Conservation (phyloP, 306 rosid species). For the Citrullus mucosospermus region DNA sequence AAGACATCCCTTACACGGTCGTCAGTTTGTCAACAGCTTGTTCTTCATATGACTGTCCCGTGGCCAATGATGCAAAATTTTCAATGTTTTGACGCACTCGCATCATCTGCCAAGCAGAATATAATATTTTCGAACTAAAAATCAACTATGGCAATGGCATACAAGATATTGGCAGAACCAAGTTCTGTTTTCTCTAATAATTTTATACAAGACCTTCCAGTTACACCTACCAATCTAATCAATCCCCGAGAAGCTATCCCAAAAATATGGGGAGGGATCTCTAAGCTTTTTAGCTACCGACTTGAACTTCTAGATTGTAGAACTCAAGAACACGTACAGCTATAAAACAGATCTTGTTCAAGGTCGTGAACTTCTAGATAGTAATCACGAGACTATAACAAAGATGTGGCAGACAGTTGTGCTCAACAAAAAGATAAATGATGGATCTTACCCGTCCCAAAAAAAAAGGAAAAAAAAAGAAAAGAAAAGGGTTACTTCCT, state of each 20-base stretch:
- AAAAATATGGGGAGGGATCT: background rate
- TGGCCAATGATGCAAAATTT: background rate
- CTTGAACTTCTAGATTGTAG: background rate
- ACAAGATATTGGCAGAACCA: background rate
- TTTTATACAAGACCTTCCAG: conserved; percentile 1
- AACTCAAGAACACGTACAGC: too few relatives aligned
- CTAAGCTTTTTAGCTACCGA: background rate
- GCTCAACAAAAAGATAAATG: background rate
- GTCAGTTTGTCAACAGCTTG: background rate
- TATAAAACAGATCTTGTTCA: too few relatives aligned
- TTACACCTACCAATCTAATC: background rate
- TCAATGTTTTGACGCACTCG: background rate
- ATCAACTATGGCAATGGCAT: background rate
- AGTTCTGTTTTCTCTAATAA: background rate
- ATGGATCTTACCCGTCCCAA: background rate
- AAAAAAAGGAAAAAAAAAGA: background rate
- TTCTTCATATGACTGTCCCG: background rate
- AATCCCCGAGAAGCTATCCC: background rate
- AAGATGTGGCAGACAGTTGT: background rate
- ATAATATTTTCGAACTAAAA: background rate
- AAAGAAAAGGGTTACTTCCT: conserved; percentile 30
- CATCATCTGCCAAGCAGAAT: background rate
- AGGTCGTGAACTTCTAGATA: background rate
- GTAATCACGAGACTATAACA: background rate
- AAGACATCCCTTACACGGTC: background rate